phyloP scores from a whole-genome alignment of 768 basidiomycete genomes.

The Mycena haematopus region DNA sequence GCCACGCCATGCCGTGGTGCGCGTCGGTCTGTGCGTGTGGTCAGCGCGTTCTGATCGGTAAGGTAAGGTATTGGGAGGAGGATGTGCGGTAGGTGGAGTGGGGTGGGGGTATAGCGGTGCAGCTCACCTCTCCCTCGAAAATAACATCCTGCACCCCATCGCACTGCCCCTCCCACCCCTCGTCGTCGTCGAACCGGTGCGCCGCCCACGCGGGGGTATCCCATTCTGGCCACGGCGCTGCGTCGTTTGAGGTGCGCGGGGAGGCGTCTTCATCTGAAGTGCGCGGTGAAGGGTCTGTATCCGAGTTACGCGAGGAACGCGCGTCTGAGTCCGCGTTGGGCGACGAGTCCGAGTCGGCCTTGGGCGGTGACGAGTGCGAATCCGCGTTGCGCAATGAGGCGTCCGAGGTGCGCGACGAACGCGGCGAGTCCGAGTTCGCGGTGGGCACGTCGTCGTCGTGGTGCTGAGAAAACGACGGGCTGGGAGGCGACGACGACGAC shows the following conservation, averaged over 20 bases:
- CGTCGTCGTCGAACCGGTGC: conserved; percentile 16
- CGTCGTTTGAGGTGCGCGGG: not conserved
- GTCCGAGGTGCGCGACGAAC: too few relatives aligned
- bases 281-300: too few relatives aligned
- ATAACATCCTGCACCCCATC: conserved; percentile 54
- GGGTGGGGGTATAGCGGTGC: not conserved
- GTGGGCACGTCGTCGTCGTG: too few relatives aligned
- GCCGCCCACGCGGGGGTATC: conserved; percentile 8
- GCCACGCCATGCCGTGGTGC: conserved; percentile 45
- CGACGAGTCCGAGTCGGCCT: too few relatives aligned
- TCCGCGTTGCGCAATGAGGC: too few relatives aligned
- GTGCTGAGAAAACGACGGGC: too few relatives aligned
- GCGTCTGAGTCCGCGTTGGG: too few relatives aligned
- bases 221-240: conserved; percentile 18
- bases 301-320: too few relatives aligned
- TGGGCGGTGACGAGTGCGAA: too few relatives aligned
- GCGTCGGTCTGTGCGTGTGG: conserved; percentile 46
- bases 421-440: too few relatives aligned
- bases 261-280: too few relatives aligned
- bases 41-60: not conserved
- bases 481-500: too few relatives aligned
- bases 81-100: not conserved
- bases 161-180: conserved; percentile 36
- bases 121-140: conserved; percentile 53
- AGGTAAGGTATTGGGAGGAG: not conserved